phyloP scores from a whole-genome alignment of 2,329 filamentous ascomycete genomes.

The Periconia sp. region DNA sequence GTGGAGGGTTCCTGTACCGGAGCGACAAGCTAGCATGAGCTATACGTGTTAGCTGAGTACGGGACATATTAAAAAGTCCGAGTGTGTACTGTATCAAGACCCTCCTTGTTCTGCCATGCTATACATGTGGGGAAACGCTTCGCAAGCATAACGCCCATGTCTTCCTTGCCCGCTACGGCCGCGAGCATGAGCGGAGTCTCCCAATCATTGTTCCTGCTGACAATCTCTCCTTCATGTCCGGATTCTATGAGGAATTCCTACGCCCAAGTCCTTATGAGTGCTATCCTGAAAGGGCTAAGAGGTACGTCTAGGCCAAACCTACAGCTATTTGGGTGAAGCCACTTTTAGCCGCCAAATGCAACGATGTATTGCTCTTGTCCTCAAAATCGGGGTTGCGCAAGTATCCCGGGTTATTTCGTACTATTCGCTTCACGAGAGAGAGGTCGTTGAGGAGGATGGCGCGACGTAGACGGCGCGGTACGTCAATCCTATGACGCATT shows the following conservation, averaged over 20 bases:
- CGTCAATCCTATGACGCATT: constrained; percentile 69
- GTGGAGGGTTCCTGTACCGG: constrained; percentile 51
- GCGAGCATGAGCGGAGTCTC: constrained; percentile 86
- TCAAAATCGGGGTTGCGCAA: constrained; percentile 81
- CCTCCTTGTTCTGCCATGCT: constrained; percentile 68
- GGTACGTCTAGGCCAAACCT: too few species aligned
- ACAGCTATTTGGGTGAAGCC: constrained; percentile 72
- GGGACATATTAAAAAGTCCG: too few species aligned
- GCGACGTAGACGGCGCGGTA: constrained; percentile 77
- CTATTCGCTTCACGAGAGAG: constrained; percentile 76
- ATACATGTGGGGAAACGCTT: constrained; percentile 68
- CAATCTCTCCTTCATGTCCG: constrained; percentile 75
- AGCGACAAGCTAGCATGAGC: constrained; percentile 48
- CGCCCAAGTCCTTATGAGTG: constrained; percentile 5
- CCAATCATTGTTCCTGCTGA: constrained; percentile 78
- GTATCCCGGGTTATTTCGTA: constrained; percentile 72
- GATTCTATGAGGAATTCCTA: constrained; percentile 70
- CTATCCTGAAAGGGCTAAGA: too few species aligned
- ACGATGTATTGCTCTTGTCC: constrained; percentile 78
- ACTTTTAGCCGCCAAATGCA: constrained; percentile 79
- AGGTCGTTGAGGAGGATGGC: constrained; percentile 79
- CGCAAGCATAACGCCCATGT: constrained; percentile 75
- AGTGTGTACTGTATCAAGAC: constrained; percentile 68
- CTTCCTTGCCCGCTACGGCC: constrained; percentile 70
- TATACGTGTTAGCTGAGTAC: constrained; percentile 17